Evolutionary conservation across 805 yeast genomes (phyloP).

Genomic region (Saturnispora ahearnii): DNA sequence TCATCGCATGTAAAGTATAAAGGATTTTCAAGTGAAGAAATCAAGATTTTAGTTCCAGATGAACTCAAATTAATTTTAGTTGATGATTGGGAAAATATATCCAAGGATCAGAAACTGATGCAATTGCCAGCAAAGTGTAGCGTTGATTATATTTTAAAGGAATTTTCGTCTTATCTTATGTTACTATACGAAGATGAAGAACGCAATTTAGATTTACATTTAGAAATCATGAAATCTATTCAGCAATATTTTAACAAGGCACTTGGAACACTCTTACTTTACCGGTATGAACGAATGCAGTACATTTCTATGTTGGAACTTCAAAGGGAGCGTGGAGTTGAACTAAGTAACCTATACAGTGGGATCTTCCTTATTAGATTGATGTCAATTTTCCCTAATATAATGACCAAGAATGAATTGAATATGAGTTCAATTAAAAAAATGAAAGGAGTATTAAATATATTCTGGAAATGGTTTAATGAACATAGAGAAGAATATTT

Average conservation of each 20-base stretch:
- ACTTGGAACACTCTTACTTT: slow-evolving; percentile 58
- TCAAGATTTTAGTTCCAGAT: slow-evolving; percentile 52
- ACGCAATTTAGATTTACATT: slow-evolving; percentile 37
- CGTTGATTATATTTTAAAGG: slow-evolving; percentile 44
- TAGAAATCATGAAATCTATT: slow-evolving; percentile 67
- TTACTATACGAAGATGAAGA: slow-evolving; percentile 40
- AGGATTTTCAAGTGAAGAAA: slow-evolving; percentile 29
- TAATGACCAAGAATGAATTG: slow-evolving; percentile 72
- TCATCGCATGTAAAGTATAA: slow-evolving; percentile 1
- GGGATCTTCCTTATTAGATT: slow-evolving; percentile 74
- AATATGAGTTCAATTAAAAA: slow-evolving; percentile 60
- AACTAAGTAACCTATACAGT: slow-evolving; percentile 51
- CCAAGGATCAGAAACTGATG: slow-evolving; percentile 68
- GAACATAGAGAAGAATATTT: slow-evolving; percentile 32
- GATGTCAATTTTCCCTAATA: slow-evolving; percentile 70
- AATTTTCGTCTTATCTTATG: slow-evolving; percentile 30
- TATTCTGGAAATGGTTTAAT: slow-evolving; percentile 44
- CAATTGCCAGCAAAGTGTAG: slow-evolving; percentile 50
- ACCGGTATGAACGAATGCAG: slow-evolving; percentile 72
- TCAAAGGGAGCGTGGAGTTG: slow-evolving; percentile 17
- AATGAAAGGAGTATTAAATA: slow-evolving; percentile 46
- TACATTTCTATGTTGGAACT: slow-evolving; percentile 38
- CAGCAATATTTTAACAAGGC: slow-evolving; percentile 65
- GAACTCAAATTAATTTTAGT: slow-evolving; percentile 63
- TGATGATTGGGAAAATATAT: slow-evolving; percentile 89